Conservation (phyloP, 129 eudicot genomes). For the Escallonia herrerae region DNA sequence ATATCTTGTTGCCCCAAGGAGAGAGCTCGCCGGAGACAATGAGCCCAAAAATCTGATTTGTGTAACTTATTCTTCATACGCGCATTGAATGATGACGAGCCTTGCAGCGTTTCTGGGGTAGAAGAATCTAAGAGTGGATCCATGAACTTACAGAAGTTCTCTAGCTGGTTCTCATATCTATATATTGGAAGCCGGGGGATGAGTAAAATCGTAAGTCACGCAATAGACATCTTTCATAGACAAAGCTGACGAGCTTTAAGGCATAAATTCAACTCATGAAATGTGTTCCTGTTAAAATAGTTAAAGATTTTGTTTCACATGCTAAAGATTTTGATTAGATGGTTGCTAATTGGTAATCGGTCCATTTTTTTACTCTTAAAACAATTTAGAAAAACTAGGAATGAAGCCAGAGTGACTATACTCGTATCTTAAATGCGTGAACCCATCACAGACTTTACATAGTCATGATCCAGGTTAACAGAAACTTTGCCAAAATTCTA, state of each 20-base stretch:
- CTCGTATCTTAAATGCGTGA: not conserved
- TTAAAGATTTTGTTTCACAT: not conserved
- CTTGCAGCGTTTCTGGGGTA: constrained; percentile 75
- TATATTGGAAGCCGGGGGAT: not conserved
- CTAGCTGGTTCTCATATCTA: constrained; percentile 80
- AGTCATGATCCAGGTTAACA: no score
- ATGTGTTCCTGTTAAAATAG: not conserved
- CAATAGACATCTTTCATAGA: constrained; percentile 6
- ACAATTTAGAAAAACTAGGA: not conserved
- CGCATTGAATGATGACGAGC: constrained; percentile 45
- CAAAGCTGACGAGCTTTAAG: not conserved
- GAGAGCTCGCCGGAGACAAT: constrained; percentile 65
- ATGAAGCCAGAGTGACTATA: not conserved
- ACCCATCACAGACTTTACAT: not conserved
- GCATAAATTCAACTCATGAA: not conserved
- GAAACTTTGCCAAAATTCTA: not conserved
- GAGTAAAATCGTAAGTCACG: not conserved
- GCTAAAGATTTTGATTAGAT: not conserved
- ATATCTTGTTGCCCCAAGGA: constrained; percentile 88
- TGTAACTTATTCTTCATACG: constrained; percentile 66
- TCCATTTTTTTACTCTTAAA: not conserved
- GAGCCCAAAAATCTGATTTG: constrained; percentile 83
- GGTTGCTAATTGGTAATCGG: not conserved
- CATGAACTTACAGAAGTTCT: constrained; percentile 89
- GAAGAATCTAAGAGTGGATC: constrained; percentile 83